Base-by-base conservation (phyloP, 2,329 filamentous ascomycete genomes). In the Neonectria neomacrospora region DNA sequence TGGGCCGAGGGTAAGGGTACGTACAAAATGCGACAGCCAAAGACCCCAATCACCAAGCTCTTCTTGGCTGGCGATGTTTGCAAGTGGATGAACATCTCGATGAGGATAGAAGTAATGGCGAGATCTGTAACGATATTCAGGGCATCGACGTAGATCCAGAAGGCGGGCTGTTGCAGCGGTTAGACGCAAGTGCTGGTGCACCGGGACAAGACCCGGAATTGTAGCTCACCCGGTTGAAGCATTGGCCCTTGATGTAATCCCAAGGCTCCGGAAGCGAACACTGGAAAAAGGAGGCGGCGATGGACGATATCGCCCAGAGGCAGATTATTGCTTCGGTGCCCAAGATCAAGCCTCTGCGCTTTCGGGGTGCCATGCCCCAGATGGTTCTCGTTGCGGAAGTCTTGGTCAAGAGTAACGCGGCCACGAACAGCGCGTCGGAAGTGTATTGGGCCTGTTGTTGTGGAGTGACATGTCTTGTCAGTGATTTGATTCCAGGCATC, bases 351-450 rank as follows among this genome's bases (percentile, higher is more conserved):
- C 37, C 41, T 44, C 47, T 54, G n/a, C 60, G 66, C 30, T 67
- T 42, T 44, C 44, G 48, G 11, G 69, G 64, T 20, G 69, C 66
- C 67, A 71, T 70, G 39, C 42, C 42, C 55, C 54, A 57, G 37
- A 71, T 61, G 12, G 67, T 67, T 22, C 61, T 63, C 14, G 67
- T 70, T 18, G 67, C 64, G 11, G 67, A 71, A 12, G 68, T 37
- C 44, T 71, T 71, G 47, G 66, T 53, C 16, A 67, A 39, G 23
- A 56, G 26, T n/a, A 70, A n/a, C 7, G 23, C 51, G 9, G 51
- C 11, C 16, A 70, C 66, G 37, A 62, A 66, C 2, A 71, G 54
- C 5, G 32, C 23, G 26, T 70, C 64, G 12, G 67, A 59, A 32
- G 59, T 51, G 39, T 71, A 70, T 39, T 63, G 58, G 8, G 47